These are phyloP conservation scores for Trypanosoma theileri DNA, from an alignment of 208 protist species.

Conservation along the genomic window DNA sequence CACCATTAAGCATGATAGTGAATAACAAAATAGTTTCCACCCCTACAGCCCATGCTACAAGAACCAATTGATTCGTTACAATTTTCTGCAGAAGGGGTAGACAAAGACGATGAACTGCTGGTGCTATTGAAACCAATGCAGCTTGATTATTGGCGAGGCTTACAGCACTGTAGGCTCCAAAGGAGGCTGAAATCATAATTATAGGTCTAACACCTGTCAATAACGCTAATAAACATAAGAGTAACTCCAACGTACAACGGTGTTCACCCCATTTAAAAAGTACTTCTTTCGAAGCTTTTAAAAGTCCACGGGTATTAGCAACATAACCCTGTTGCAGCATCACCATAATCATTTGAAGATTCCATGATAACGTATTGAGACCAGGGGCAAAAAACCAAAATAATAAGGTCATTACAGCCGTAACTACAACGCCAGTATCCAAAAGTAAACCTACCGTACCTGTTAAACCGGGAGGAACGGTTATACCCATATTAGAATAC, in stretches of 20 bases:
- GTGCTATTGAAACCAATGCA: not conserved
- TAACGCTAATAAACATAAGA: conserved; percentile 48
- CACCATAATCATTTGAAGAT: conserved; percentile 37
- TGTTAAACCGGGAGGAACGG: no score
- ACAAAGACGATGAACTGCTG: conserved; percentile 33
- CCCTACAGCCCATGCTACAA: conserved; percentile 48
- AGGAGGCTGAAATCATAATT: conserved; percentile 40
- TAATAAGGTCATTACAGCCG: not conserved
- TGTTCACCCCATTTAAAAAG: conserved; percentile 47
- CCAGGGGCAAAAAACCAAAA: conserved; percentile 4
- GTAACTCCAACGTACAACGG: conserved; percentile 54
- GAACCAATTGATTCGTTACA: conserved; percentile 29
- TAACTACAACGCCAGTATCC: conserved; percentile 5
- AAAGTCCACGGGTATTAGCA: conserved; percentile 40
- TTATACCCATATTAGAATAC: not conserved
- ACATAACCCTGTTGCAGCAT: conserved; percentile 51
- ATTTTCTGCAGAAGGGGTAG: conserved; percentile 44
- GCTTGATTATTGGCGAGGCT: conserved; percentile 25
- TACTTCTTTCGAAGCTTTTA: conserved; percentile 39
- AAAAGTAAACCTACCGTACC: no score
- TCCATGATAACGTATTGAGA: conserved; percentile 16
- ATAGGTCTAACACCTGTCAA: conserved; percentile 46
- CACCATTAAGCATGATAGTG: conserved; percentile 66
- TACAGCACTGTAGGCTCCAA: conserved; percentile 49
- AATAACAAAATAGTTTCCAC: conserved; percentile 72